A percentile compares a stretch with the other conserved stretches of the same genome.
These are phyloP conservation scores for Hordeum marinum DNA, from an alignment of 176 grass and related monocot genomes.

Conservation along the genomic window DNA sequence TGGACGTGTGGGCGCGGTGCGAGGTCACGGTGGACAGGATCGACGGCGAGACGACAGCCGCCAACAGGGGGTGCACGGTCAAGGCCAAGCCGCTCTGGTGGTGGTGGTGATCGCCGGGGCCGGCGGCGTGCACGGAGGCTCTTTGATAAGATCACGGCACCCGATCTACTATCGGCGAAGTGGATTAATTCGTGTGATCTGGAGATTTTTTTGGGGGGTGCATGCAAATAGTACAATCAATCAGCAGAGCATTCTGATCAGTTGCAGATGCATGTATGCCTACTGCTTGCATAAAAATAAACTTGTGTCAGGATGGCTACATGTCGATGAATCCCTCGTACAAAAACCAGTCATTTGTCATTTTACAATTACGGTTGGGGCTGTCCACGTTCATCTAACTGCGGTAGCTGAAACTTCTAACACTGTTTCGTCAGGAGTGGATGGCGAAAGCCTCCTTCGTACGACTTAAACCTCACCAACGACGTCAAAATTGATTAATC, in stretches of 20 bases:
- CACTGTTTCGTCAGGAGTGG: not conserved
- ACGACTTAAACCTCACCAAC: conserved; percentile 2
- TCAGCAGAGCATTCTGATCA: not conserved
- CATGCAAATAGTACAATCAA: not conserved
- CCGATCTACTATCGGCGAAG: not conserved
- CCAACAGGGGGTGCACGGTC: conserved; percentile 26
- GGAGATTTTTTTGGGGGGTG: not conserved
- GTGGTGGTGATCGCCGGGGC: conserved; percentile 37
- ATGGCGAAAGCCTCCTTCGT: not conserved
- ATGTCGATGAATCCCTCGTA: not conserved
- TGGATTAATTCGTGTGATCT: not conserved
- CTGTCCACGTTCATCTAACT: not conserved
- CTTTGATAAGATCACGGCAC: not conserved
- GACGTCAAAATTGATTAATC: not conserved
- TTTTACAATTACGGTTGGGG: not conserved
- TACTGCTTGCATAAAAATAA: not conserved
- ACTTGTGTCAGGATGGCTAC: not conserved
- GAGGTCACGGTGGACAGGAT: conserved; percentile 59
- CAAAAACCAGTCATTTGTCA: not conserved
- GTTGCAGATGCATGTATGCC: not conserved
- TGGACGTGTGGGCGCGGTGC: conserved; percentile 64
- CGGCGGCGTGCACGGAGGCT: not conserved
- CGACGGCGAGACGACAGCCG: not conserved
- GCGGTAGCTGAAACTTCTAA: not conserved
- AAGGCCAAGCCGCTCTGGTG: conserved; percentile 46